phyloP scores from a whole-genome alignment of 2,329 filamentous ascomycete species.

The Davidsoniella virescens region DNA sequence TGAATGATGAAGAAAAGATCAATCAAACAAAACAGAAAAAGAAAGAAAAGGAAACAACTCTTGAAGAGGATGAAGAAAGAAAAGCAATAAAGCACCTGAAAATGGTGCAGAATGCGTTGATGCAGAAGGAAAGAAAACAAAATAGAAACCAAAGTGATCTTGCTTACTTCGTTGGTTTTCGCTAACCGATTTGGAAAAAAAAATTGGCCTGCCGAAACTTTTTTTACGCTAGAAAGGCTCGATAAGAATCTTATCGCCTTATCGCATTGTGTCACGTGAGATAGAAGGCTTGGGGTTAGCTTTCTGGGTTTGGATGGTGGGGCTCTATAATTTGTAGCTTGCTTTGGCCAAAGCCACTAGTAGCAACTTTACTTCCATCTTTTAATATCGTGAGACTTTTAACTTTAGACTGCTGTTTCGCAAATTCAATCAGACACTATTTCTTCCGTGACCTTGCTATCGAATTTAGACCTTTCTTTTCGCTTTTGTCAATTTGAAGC shows the following conservation, averaged over 20 bases:
- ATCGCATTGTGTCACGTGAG: constrained; percentile 5
- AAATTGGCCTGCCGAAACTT: constrained; percentile 25
- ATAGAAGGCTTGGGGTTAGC: background rate
- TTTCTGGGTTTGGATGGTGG: background rate
- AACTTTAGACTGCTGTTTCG: too few species aligned
- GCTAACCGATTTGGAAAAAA: constrained; percentile 3
- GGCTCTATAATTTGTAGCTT: background rate
- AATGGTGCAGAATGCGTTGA: constrained; percentile 7
- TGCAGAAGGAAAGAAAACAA: background rate
- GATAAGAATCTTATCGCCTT: constrained; percentile 8
- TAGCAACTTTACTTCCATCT: too few species aligned
- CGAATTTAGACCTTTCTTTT: too few species aligned
- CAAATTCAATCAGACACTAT: too few species aligned
- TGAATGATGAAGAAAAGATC: constrained; percentile 19
- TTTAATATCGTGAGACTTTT: too few species aligned
- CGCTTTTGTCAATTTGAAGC: background rate
- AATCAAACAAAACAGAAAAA: background rate
- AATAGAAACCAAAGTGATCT: too few species aligned
- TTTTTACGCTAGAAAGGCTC: constrained; percentile 17
- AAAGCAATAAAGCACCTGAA: background rate
- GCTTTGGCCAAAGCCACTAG: too few species aligned
- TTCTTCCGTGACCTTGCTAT: too few species aligned
- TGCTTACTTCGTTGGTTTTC: background rate
- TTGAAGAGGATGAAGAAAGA: background rate
- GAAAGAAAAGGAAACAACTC: background rate